phyloP scores from a whole-genome alignment of 805 yeast genomes.

The Cyberlindnera petersonii region DNA sequence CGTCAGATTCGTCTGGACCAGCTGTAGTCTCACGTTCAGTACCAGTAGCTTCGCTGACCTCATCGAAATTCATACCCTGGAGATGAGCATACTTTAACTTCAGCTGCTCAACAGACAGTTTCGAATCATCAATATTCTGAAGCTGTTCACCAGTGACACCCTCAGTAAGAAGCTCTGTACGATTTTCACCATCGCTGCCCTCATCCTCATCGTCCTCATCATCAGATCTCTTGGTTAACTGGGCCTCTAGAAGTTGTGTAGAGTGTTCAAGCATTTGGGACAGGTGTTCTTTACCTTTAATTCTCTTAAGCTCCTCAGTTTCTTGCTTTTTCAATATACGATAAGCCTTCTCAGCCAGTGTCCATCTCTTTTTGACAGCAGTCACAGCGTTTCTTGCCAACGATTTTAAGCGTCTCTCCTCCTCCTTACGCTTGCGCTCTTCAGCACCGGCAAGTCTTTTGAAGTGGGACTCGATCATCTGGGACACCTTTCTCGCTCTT shows the following conservation, averaged over 20 bases:
- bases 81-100: slow-evolving; percentile 26
- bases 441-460: slow-evolving; percentile 84
- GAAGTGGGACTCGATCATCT: slow-evolving; percentile 82
- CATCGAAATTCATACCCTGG: slow-evolving; percentile 24
- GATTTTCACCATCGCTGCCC: slow-evolving; percentile 29
- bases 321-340: slow-evolving; percentile 69
- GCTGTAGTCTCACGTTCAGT: slow-evolving; percentile 18
- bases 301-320: slow-evolving; percentile 72
- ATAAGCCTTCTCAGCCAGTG: slow-evolving; percentile 78
- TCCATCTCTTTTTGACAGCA: slow-evolving; percentile 89
- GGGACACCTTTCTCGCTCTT: slow-evolving; percentile 69
- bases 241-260: slow-evolving; percentile 84
- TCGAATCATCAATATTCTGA: slow-evolving; percentile 23
- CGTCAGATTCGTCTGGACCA: slow-evolving; percentile 23
- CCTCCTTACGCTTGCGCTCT: slow-evolving; percentile 72
- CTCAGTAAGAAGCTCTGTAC: slow-evolving; percentile 9
- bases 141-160: slow-evolving; percentile 14
- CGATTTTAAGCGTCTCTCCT: slow-evolving; percentile 62
- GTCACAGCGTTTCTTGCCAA: slow-evolving; percentile 79
- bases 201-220: slow-evolving; percentile 23
- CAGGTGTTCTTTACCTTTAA: slow-evolving; percentile 81
- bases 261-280: slow-evolving; percentile 88
- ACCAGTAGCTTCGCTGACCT: slow-evolving; percentile 26
- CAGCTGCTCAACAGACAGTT: slow-evolving; percentile 30
- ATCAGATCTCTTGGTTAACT: slow-evolving; percentile 44